phyloP scores from a whole-genome alignment of 2,329 filamentous ascomycete species.

The Ceratocystis smalleyi region DNA sequence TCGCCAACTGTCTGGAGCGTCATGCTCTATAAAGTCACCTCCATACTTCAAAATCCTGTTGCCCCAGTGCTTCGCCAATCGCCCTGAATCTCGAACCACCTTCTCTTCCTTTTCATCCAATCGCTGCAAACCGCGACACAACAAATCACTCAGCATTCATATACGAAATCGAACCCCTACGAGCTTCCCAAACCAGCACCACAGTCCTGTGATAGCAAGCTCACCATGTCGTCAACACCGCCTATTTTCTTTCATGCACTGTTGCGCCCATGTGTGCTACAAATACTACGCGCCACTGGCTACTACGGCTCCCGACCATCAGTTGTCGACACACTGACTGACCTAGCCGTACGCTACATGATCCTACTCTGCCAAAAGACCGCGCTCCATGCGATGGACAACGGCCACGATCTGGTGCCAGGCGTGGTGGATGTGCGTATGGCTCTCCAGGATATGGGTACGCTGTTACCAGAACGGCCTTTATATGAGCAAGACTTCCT shows the following conservation, averaged over 20 bases:
- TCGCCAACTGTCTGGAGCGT: neutral
- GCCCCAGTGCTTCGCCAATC: neutral
- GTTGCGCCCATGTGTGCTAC: conserved; percentile 71
- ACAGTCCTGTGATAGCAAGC: neutral
- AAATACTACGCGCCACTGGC: conserved; percentile 80
- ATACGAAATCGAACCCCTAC: neutral
- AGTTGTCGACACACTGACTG: conserved; percentile 75
- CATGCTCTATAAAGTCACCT: neutral
- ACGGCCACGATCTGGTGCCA: conserved; percentile 40
- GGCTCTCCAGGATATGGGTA: conserved; percentile 68
- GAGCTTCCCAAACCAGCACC: neutral
- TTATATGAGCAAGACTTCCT: conserved; percentile 52
- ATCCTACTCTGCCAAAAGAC: conserved; percentile 57
- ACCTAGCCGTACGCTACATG: conserved; percentile 71
- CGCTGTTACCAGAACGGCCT: conserved; percentile 53
- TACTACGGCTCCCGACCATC: conserved; percentile 71
- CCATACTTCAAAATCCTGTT: neutral
- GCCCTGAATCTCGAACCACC: neutral
- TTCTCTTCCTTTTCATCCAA: neutral
- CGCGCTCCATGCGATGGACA: conserved; percentile 53
- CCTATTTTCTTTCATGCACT: conserved; percentile 52
- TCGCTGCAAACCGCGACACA: neutral
- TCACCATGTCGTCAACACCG: conserved; percentile 31
- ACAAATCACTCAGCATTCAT: neutral
- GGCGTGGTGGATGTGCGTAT: conserved; percentile 62